Conservation (phyloP, 2,329 filamentous ascomycete genomes). For the Ceratocystis huliohia region DNA sequence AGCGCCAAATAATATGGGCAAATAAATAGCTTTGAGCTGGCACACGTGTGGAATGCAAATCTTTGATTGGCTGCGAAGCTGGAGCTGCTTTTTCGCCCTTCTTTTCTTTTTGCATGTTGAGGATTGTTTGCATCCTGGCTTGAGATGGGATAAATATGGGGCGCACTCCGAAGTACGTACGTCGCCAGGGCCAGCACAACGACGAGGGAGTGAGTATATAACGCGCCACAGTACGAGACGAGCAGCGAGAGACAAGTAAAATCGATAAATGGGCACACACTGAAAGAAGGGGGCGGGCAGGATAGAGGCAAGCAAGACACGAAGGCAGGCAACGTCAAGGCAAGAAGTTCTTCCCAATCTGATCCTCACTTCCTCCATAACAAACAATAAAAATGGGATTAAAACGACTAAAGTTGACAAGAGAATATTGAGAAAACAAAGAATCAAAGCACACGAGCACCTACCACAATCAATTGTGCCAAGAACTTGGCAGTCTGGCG, state of each 20-base stretch:
- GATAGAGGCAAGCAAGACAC: not conserved
- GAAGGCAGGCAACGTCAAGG: not conserved
- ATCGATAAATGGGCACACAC: not conserved
- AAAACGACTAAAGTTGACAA: not conserved
- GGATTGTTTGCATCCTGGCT: constrained; percentile 9
- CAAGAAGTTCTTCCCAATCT: not conserved
- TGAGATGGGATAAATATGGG: not conserved
- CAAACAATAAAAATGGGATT: not conserved
- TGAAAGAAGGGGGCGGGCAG: not conserved
- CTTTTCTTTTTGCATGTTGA: not conserved
- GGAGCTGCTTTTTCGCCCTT: constrained; percentile 1
- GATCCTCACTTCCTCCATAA: not conserved
- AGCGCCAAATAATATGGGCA: not conserved
- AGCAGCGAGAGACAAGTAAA: not conserved
- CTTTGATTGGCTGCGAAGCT: constrained; percentile 8
- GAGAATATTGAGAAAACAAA: constrained; percentile 6
- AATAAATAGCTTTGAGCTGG: not conserved
- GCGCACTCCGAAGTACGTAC: not conserved
- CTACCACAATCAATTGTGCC: constrained; percentile 9
- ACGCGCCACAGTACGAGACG: not conserved
- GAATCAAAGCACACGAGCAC: constrained; percentile 10
- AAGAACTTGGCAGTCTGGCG: constrained; percentile 10
- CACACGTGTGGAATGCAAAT: constrained; percentile 4
- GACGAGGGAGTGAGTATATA: not conserved
- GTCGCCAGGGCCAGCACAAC: not conserved